Conservation (phyloP, 306 rosid species). For the Carpinus viminea region DNA sequence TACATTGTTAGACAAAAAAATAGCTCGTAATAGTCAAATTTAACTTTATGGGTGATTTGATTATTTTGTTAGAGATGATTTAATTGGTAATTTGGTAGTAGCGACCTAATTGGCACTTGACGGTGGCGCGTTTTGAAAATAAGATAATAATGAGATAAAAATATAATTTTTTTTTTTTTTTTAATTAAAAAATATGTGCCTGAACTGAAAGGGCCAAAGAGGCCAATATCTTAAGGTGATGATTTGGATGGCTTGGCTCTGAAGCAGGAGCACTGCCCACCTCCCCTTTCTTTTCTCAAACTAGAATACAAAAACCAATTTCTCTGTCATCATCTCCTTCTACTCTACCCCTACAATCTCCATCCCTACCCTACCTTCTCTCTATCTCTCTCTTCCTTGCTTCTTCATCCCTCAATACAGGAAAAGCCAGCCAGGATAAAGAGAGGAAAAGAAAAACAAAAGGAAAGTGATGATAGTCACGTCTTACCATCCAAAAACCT, state of each 20-base stretch:
- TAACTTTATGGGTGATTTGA: too few relatives aligned
- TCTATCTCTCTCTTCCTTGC: slow-evolving; percentile 28
- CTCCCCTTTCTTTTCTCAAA: background rate
- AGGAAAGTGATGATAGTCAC: slow-evolving; percentile 54
- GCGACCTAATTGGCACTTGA: too few relatives aligned
- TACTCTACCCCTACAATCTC: slow-evolving; percentile 40
- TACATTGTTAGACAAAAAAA: too few relatives aligned
- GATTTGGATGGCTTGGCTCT: slow-evolving; percentile 19
- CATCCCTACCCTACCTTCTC: slow-evolving; percentile 19
- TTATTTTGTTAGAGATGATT: too few relatives aligned
- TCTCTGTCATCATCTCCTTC: slow-evolving; percentile 1
- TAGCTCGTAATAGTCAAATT: too few relatives aligned
- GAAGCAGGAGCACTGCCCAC: slow-evolving; percentile 20
- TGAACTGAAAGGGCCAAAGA: background rate
- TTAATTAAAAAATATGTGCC: background rate
- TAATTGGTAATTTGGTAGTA: too few relatives aligned
- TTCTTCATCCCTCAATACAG: slow-evolving; percentile 33
- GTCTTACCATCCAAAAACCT: slow-evolving; percentile 62
- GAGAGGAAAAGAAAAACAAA: background rate
- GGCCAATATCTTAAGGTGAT: background rate
- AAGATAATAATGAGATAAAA: too few relatives aligned
- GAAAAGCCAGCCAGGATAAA: slow-evolving; percentile 28
- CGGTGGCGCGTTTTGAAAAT: too few relatives aligned
- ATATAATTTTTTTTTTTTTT: background rate
- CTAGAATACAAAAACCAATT: background rate